Evolutionary conservation across 805 yeast genomes (phyloP), one percentile per base, ranked within the genome.

Genomic region (Pichia paraexigua): DNA sequence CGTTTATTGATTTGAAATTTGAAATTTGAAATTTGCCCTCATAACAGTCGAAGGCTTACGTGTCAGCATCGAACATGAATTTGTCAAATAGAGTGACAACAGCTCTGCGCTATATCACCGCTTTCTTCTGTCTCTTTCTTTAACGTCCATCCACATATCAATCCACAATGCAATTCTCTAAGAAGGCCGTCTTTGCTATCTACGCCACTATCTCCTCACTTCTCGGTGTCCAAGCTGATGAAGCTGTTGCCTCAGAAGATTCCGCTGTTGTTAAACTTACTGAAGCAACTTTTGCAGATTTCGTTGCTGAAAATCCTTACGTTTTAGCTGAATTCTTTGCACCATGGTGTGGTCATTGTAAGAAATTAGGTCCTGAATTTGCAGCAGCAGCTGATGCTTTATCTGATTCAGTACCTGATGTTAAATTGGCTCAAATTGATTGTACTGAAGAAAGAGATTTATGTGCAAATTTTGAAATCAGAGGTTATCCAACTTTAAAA

Each of bases 271-370:
- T 88, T 58, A 82, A 86, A 66, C 78, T 92, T 57, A 79, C 86
- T 40, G 71, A 82, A 21, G 82, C 76, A 40, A 77, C 77, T 53
- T 92, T 87, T 66, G 77, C 78, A 52, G 67, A 74, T 17, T 88
- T 87, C 68, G 70, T 92, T 57, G 69, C 72, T 46, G 80, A 76
- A 51, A 85, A 91, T 72, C 86, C 89, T 37, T 75, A 91, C 59
- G 95, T 88, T 22, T 71, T 88, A 56, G 85, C 92, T 21, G 95
- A 88, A 70, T 88, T 88, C 71, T 88, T 84, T 67, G 96, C 96
- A 18, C 95, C 97, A 66, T 92, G 98, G 97, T 91, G 97, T 76
- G 97, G 97, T 18, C 94, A 91, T 73, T 91, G 97, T 77, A 89
- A 91, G 75, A 78, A 78, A 47, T 72, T 88, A 58, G 96, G 89